Evolutionary conservation across 257 asterid species (phyloP), one percentile per base, ranked within the genome.

Genomic region (Asclepias syriaca): DNA sequence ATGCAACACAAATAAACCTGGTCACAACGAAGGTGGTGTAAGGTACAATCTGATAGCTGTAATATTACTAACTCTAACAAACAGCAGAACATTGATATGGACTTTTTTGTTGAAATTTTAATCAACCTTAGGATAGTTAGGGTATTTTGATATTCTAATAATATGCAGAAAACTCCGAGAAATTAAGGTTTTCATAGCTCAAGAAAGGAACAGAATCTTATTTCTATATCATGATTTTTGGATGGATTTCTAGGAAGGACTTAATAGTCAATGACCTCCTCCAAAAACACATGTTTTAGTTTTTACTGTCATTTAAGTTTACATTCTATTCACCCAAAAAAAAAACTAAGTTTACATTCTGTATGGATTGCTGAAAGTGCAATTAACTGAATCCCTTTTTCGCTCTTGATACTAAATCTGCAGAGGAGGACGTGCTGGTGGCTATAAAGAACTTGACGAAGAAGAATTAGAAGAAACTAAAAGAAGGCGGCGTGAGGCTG

Each of bases 361-460:
- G 6, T 19, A 21, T 56, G 15, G 29, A 56, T 56, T 56, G 29
- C 2, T n/a, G 15, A 34, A 34, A 16, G 22, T 16, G 8, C n/a
- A 39, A 64, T 18, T 58, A 64, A 64, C 49, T 64, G 8, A 16
- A 69, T 74, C 27, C 53, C 66, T 19, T 77, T 66, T 55, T 68
- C 72, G 75, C 65, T 72, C 56, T 71, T 65, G 68, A 66, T 53
- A 40, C 54, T 72, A 27, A 75, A 69, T 57, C n/a, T 19, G 65
- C 81, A 94, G 99, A 85, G 99, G 99, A 72, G 99, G 99, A 3
- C 97, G 99, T 77, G 99, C 92, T 65, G 99, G 99, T 83, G 99
- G 99, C 74, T 94, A 91, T 83, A 94, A 94, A 86, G 99, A 94
- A 76, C 91, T 94, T 40, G 99, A 94, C 67, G 99, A 91, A 78